phyloP scores from a whole-genome alignment of 768 basidiomycete species.

The Tulasnella sp. region DNA sequence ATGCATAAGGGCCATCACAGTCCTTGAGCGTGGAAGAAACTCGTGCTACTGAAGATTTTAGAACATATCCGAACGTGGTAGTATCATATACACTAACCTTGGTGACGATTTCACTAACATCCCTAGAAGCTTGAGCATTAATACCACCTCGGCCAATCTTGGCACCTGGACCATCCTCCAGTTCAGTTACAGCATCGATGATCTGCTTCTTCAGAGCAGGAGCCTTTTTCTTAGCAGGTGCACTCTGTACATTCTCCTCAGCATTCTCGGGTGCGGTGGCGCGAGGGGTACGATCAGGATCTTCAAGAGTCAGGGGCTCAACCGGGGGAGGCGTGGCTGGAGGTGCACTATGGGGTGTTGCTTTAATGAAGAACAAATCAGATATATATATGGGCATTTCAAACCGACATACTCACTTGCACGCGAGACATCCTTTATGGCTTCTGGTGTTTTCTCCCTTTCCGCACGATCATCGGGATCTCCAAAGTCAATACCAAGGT shows the following conservation, averaged over 20 bases:
- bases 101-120: slow-evolving; percentile 58
- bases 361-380: slow-evolving; percentile 27
- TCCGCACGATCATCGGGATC: slow-evolving; percentile 28
- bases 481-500: slow-evolving; percentile 60
- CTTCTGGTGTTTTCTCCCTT: slow-evolving; percentile 11
- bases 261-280: slow-evolving; percentile 31
- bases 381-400: slow-evolving; percentile 20
- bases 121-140: slow-evolving; percentile 40
- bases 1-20: slow-evolving; percentile 74
- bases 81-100: slow-evolving; percentile 27
- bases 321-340: slow-evolving; percentile 68
- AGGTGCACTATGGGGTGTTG: slow-evolving; percentile 61
- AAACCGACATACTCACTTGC: slow-evolving; percentile 39
- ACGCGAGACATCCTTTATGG: slow-evolving; percentile 44
- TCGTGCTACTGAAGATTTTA: slow-evolving; percentile 34
- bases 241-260: slow-evolving; percentile 30
- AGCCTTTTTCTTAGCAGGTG: slow-evolving; percentile 39
- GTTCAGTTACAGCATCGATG: slow-evolving; percentile 81
- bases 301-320: slow-evolving; percentile 19
- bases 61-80: background rate
- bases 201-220: slow-evolving; percentile 71
- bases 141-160: slow-evolving; percentile 43
- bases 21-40: slow-evolving; percentile 71
- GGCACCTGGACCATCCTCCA: slow-evolving; percentile 48
- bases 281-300: slow-evolving; percentile 29